Base-by-base conservation (phyloP, 495 filamentous ascomycete genomes). In the Polyplosphaeria fusca region DNA sequence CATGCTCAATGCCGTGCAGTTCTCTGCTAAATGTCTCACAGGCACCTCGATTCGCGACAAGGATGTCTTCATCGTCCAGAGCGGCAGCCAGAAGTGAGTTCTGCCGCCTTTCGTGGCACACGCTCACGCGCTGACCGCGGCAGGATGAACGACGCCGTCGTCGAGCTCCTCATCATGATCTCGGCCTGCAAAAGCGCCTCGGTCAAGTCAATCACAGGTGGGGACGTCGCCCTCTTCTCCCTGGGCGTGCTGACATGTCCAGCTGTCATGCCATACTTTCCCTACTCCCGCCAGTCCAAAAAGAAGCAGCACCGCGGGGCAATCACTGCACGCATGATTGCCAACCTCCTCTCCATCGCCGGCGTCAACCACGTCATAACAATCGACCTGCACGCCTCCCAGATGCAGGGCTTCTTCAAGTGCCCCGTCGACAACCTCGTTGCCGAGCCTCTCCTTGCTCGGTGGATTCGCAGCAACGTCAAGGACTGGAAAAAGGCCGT, bases 181-280 rank as follows among this genome's bases (percentile, higher is more conserved):
- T 92, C 89, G 55, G 93, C 93, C 47, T 97, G 93, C 79, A 98
- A 95, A 70, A 90, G 93, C 68, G 92, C 91, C 52, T 97, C 94
- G 37, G 88, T 94, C 47, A 95, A 91, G 76, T 95, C 92, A 62
- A 91, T 98, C 73, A 98, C 93, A 67, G 92, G 92, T 95, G 78
- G 62, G 83, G 71, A 22, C 11, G 3, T 5, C 39, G 2, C 24
- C 13, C 48, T 5, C 45, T 39, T 19, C 3, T 24, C 43, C 16
- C 18, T 13, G 18, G 24, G 13, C 13, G 14, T 26, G 46, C 61
- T 65, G 24, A 65, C 28, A 4, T 40, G n/a, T 35, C 20, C 60
- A 96, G 93, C 93, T 70, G 93, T 98, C 68, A 85, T 98, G 74
- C 93, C 93, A 62, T 98, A 98, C 76, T 98, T 97, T 69, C 94